Evolutionary conservation across 1,284 basidiomycete species (phyloP), one percentile per base, ranked within the genome.

Genomic region (Puccinia novopanici): DNA sequence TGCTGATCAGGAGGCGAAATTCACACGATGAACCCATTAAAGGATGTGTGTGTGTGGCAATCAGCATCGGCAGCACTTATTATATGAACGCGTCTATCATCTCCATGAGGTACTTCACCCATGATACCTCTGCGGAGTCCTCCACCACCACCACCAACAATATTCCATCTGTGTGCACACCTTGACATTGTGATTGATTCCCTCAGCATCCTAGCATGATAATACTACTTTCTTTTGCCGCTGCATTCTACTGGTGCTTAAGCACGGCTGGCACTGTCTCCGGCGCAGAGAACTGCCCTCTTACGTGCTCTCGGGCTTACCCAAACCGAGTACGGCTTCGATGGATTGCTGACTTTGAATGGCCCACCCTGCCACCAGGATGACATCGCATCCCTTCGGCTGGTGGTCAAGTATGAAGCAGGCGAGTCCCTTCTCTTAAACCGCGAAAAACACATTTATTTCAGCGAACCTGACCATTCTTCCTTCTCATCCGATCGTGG

Each of bases 261-360:
- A 13, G n/a, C n/a, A n/a, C 3, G 24, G 13, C 48, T 24, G 9
- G 15, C n/a, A 45, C n/a, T 67, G 63, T 67, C 42, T 67, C 63
- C 48, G 42, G 63, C n/a, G 40, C 63, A 67, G 63, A 67, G 5
- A 67, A 67, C 24, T 67, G 63, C 63, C 63, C 10, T 45, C 40
- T 67, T 67, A 67, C 63, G 42, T 45, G 40, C n/a, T 67, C 5
- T 45, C 40, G 40, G 63, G 48, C 40, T 67, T 2, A 48, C 45
- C 63, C 34, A 67, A 27, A 67, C 63, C n/a, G 12, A 2, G 19
- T 19, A 67, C 17, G 63, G 63, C 40, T 27, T 67, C 10, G n/a
- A 67, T 48, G 63, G 37, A 48, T 67, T 37, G 27, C 63, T 67
- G 12, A 48, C 54, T 19, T 34, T 42, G 24, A 72, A 72, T 37